A percentile compares a stretch with the other conserved stretches of the same genome.
phyloP scores from a whole-genome alignment of 805 yeast genomes.

The Kuraishia hungarica region DNA sequence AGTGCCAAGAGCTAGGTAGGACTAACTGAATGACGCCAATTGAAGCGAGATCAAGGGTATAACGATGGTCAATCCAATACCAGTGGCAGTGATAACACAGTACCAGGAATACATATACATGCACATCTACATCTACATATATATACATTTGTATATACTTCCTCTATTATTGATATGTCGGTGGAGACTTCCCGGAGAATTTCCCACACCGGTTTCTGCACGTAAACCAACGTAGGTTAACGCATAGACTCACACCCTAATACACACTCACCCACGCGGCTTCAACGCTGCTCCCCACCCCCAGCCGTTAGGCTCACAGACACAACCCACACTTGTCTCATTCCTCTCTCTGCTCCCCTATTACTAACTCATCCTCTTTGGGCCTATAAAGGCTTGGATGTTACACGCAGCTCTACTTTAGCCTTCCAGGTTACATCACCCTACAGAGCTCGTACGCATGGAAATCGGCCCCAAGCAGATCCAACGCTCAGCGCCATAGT shows the following conservation, averaged over 20 bases:
- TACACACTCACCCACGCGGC: background rate
- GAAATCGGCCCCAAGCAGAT: background rate
- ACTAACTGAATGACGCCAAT: background rate
- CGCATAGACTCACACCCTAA: background rate
- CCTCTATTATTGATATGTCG: no score
- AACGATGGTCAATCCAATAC: no score
- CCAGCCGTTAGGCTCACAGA: background rate
- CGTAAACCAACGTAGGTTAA: background rate
- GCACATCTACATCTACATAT: no score
- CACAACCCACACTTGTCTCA: no score
- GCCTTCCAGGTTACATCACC: background rate
- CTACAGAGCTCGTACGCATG: background rate
- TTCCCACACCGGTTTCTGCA: background rate
- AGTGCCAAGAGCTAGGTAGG: background rate
- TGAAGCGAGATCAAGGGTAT: no score
- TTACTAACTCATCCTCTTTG: background rate
- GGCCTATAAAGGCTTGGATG: background rate
- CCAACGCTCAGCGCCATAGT: background rate
- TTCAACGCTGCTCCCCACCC: background rate
- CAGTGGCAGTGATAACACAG: no score
- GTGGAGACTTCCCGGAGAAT: no score
- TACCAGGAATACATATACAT: no score
- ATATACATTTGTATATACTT: no score
- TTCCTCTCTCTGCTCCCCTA: background rate
- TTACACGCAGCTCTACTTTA: background rate